Evolutionary conservation across 805 yeast species (phyloP), one percentile per base, ranked within the genome.

Genomic region (Yamadazyma akitaensis): DNA sequence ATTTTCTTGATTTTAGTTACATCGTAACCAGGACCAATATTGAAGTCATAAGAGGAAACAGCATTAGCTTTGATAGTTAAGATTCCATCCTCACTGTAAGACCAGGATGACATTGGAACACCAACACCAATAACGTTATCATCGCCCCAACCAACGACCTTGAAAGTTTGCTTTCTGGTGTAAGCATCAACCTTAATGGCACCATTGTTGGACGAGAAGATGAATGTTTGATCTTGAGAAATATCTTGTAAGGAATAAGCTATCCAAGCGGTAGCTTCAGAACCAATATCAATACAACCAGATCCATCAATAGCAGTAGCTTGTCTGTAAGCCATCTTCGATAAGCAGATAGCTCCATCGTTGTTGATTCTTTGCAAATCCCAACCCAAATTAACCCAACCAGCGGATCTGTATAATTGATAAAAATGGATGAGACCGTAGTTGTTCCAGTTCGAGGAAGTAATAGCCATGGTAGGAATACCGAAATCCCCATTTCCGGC

Each of bases 91-190:
- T 40, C 47, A 40, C 37, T 26, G 30, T 50, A 52, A 33, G 46
- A 31, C 42, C 30, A 50, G 6, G 53, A 44, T 3, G 19, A 30
- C 36, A 56, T 50, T 44, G 53, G 42, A 18, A 49, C 48, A 51
- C 53, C 52, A 40, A 60, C 44, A 19, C 64, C 66, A 48, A 62
- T 59, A 16, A 50, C 44, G 46, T 62, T 62, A n/a, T 63, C 63
- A 42, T 53, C 52, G 44, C 67, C 67, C 49, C 53, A 63, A 16
- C 65, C 65, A 21, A 56, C 55, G 40, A 62, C 63, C 1, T 52
- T 54, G 50, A 51, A 54, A 26, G 58, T 51, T 46, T 57, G 60
- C 6, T 48, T 26, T n/a, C 44, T 39, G 37, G 51, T 51, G 42
- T 54, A 51, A 33, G 62, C 58, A 31, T 54, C 48, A 10, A 43